A percentile compares a stretch with the other conserved stretches of the same genome.
Conservation (phyloP, 768 basidiomycete genomes). For the Lentinula guzmanii region DNA sequence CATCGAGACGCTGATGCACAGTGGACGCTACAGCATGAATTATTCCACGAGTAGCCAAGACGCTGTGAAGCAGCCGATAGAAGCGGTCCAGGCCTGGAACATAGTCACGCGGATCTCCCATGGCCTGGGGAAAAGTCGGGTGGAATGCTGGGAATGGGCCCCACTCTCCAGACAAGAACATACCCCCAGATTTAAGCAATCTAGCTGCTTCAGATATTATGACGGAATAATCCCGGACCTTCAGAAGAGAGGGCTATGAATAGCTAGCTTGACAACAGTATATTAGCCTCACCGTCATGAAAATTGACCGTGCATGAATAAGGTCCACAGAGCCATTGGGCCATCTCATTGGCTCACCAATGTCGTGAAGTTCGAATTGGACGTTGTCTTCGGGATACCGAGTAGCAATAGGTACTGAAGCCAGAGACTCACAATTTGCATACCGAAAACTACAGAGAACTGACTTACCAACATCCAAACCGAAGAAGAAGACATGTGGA, state of each 20-base stretch:
- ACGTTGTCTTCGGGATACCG: conserved; percentile 56
- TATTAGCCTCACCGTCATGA: conserved; percentile 52
- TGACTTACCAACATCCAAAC: conserved; percentile 68
- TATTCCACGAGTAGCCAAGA: conserved; percentile 26
- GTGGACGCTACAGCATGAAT: conserved; percentile 29
- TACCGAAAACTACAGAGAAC: conserved; percentile 5
- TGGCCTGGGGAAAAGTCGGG: conserved; percentile 19
- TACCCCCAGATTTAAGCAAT: conserved; percentile 63
- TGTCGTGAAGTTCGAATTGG: conserved; percentile 61
- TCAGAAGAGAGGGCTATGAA: conserved; percentile 12
- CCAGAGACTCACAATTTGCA: conserved; percentile 9
- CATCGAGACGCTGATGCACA: conserved; percentile 24
- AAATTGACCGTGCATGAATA: conserved; percentile 56
- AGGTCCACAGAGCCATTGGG: conserved; percentile 51
- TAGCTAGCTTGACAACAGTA: not conserved
- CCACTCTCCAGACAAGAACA: conserved; percentile 66
- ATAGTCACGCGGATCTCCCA: conserved; percentile 20
- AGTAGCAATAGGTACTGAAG: conserved; percentile 65
- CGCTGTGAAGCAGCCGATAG: conserved; percentile 29
- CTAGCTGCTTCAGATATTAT: conserved; percentile 56
- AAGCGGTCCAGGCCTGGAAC: conserved; percentile 34
- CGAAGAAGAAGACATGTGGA: conserved; percentile 59
- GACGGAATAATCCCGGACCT: conserved; percentile 51
- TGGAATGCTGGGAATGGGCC: conserved; percentile 34
- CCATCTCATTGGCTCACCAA: conserved; percentile 48